Evolutionary conservation across 2,329 filamentous ascomycete genomes (phyloP), one percentile per base, ranked within the genome.

Genomic region (Colletotrichum cuscutae): DNA sequence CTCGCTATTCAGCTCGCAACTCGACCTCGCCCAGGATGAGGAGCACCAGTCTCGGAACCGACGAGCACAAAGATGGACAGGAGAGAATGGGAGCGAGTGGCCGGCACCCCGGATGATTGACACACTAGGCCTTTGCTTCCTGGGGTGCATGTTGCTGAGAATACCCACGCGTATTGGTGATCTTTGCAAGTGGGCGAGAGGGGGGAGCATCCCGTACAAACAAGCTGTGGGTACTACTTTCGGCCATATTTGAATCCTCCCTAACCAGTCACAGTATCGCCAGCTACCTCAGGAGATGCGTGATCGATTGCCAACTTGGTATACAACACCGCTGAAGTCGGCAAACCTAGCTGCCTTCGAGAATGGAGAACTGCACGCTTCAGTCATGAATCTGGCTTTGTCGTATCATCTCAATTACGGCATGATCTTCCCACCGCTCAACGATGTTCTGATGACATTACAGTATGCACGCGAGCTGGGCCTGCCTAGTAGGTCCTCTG

Each of bases 111-210:
- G 85, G 64, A 84, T 97, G 46, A 84, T 94, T 54, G 95, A 98
- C 76, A 93, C 92, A 0, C 82, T 98, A 65, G 91, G 87, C 1
- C 80, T 98, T 12, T 95, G 94, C 79, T 98, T 98, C 82, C 82
- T 98, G 42, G 95, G 91, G 1, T 91, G 91, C 49, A 78, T 97
- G 58, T 85, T 98, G 30, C 85, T 98, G 76, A 90, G 93, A 68
- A 86, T 97, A 68, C 95, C 95, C 0, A 86, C 94, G n/a, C 90
- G 91, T 26, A 84, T 96, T 8, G 92, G 91, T 12, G 94, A 97
- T 75, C 82, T 98, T 13, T 87, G 87, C 66, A 84, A 85, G 57
- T 97, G 94, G 91, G 90, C 89, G 19, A 89, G 88, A 60, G 85
- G 85, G 70, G 91, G 92, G 59, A 89, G 93, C 68, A 86, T 98